Conservation (phyloP, 2,329 filamentous ascomycete genomes). For the Pezicula radicicola region DNA sequence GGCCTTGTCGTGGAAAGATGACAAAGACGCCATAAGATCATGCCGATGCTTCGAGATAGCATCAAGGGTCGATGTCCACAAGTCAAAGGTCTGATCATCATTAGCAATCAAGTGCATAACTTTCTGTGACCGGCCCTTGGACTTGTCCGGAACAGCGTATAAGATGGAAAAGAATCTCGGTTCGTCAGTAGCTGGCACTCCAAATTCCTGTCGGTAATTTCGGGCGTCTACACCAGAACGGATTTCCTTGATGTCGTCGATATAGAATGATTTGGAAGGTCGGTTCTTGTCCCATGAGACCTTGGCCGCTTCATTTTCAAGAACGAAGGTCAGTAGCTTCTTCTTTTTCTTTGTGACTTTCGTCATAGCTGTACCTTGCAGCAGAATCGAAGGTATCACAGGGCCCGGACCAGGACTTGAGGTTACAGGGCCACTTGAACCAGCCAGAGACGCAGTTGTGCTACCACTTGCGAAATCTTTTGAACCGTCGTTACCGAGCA, state of each 20-base stretch:
- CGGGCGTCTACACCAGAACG: constrained; percentile 78
- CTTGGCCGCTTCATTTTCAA: constrained; percentile 81
- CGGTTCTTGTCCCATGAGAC: constrained; percentile 83
- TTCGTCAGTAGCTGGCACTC: constrained; percentile 64
- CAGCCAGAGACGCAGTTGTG: constrained; percentile 44
- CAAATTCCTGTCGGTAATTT: constrained; percentile 85
- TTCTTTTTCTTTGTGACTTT: constrained; percentile 85
- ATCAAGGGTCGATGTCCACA: constrained; percentile 84
- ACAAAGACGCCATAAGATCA: constrained; percentile 84
- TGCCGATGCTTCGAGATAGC: constrained; percentile 83
- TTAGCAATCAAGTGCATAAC: constrained; percentile 85
- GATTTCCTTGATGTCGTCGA: constrained; percentile 93
- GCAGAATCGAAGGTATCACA: constrained; percentile 72
- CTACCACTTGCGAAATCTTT: constrained; percentile 47
- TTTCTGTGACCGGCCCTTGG: constrained; percentile 68
- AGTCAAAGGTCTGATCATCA: constrained; percentile 64
- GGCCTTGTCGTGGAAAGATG: constrained; percentile 79
- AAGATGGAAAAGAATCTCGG: constrained; percentile 85
- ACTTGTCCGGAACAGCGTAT: constrained; percentile 74
- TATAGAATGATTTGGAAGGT: constrained; percentile 81
- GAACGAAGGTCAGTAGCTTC: constrained; percentile 67
- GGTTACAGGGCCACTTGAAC: constrained; percentile 38
- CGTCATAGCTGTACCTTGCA: constrained; percentile 72
- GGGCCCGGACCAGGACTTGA: constrained; percentile 51
- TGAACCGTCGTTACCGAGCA: constrained; percentile 39